These are phyloP conservation scores for Emericellopsis cladophorae DNA, from an alignment of 2,329 filamentous ascomycete species.

Conservation along the genomic window DNA sequence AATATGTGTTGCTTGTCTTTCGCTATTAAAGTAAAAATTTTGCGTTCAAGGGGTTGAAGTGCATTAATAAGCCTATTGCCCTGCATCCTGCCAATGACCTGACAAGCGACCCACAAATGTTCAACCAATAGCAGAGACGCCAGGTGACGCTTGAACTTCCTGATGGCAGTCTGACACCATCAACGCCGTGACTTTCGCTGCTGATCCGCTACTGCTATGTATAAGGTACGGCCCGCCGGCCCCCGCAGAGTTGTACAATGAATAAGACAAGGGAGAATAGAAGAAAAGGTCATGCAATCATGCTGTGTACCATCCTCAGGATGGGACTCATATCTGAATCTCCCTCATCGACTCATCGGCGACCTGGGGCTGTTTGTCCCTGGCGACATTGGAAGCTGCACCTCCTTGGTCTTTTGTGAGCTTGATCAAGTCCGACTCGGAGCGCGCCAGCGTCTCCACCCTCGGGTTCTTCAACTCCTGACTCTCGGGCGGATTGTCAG, in stretches of 20 bases:
- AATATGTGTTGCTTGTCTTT: too few species aligned
- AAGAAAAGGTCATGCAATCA: slow-evolving; percentile 5
- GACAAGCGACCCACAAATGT: too few species aligned
- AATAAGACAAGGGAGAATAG: background rate
- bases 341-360: slow-evolving; percentile 45
- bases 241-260: background rate
- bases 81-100: too few species aligned
- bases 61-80: too few species aligned
- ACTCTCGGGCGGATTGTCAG: slow-evolving; percentile 38
- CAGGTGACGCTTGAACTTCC: too few species aligned
- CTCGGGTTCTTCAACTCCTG: slow-evolving; percentile 20
- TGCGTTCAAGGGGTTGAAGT: too few species aligned
- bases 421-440: slow-evolving; percentile 21
- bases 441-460: slow-evolving; percentile 14
- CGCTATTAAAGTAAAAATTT: too few species aligned
- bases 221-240: background rate
- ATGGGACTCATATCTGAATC: slow-evolving; percentile 38
- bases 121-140: too few species aligned
- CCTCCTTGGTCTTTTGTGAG: slow-evolving; percentile 23
- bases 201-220: background rate
- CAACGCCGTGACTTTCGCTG: too few species aligned
- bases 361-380: slow-evolving; percentile 29
- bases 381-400: slow-evolving; percentile 24
- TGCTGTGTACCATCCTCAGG: background rate
- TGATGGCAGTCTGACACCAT: too few species aligned